Conservation (phyloP, 257 asterid genomes). For the Solanum megistacrolobum region DNA sequence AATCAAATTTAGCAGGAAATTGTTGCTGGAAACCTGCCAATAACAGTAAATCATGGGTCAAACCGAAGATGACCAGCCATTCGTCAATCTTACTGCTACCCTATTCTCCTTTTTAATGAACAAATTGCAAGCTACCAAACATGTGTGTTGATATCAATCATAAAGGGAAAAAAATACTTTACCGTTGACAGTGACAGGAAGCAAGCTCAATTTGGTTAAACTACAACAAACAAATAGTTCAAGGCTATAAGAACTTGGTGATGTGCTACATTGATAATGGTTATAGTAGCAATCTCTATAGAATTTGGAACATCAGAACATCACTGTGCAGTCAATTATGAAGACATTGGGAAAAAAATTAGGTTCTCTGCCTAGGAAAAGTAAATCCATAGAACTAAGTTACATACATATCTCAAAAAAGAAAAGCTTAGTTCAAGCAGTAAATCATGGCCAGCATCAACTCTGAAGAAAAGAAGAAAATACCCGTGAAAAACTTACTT, state of each 20-base stretch:
- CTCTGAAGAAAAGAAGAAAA: neutral
- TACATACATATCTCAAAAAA: neutral
- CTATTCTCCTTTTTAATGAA: neutral
- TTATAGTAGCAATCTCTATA: neutral
- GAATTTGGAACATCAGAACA: neutral
- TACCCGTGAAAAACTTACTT: conserved; percentile 33
- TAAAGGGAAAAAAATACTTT: neutral
- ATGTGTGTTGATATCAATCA: neutral
- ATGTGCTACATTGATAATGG: neutral
- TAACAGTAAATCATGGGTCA: neutral
- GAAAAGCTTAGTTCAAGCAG: neutral
- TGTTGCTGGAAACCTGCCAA: neutral
- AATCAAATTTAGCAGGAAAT: neutral
- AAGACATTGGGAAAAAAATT: neutral
- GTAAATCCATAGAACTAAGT: neutral
- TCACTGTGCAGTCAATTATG: neutral
- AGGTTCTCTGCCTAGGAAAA: neutral
- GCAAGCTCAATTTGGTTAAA: neutral
- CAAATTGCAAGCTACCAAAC: neutral
- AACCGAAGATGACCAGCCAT: neutral
- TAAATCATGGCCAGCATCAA: neutral
- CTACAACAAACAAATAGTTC: neutral
- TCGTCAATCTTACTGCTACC: neutral
- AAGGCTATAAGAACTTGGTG: neutral
- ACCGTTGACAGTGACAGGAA: neutral